phyloP scores from a whole-genome alignment of 129 eudicot genomes.

The Tagetes patula region DNA sequence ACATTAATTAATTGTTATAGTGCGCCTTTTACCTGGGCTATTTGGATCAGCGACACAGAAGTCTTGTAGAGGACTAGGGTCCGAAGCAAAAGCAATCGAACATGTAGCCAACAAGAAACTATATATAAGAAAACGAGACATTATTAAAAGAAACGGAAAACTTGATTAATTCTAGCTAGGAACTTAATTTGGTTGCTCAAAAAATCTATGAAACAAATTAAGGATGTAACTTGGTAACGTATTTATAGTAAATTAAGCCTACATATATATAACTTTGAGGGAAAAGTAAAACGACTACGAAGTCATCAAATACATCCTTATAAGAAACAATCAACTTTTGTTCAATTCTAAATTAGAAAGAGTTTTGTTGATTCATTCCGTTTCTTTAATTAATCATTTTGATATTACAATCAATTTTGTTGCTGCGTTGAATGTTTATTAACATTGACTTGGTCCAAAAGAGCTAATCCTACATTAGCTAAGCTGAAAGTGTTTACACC shows the following conservation, averaged over 20 bases:
- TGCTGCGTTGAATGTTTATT: neutral
- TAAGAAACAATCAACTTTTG: neutral
- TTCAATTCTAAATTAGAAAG: neutral
- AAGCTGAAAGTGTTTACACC: too few relatives aligned
- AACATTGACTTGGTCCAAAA: neutral
- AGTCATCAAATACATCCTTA: constrained; percentile 16
- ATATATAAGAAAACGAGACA: constrained; percentile 22
- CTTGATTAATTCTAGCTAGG: neutral
- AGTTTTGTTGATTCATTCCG: neutral
- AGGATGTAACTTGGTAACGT: neutral
- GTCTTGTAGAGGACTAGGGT: constrained; percentile 39
- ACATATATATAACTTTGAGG: neutral
- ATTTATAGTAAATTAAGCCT: constrained; percentile 20
- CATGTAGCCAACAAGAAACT: constrained; percentile 21
- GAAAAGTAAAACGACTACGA: constrained; percentile 6
- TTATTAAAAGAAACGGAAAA: constrained; percentile 1
- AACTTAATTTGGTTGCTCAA: neutral
- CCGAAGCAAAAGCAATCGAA: constrained; percentile 28
- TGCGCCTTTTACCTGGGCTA: constrained; percentile 16
- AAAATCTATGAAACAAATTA: neutral
- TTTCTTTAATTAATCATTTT: neutral
- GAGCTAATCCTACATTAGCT: neutral
- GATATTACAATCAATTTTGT: neutral
- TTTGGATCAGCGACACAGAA: constrained; percentile 37
- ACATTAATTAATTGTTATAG: too few relatives aligned